Percentiles rank a stretch among this genome's conserved stretches.
Evolutionary conservation across 495 filamentous ascomycete species (phyloP).

Genomic region (Saxophila tyrrhenica): DNA sequence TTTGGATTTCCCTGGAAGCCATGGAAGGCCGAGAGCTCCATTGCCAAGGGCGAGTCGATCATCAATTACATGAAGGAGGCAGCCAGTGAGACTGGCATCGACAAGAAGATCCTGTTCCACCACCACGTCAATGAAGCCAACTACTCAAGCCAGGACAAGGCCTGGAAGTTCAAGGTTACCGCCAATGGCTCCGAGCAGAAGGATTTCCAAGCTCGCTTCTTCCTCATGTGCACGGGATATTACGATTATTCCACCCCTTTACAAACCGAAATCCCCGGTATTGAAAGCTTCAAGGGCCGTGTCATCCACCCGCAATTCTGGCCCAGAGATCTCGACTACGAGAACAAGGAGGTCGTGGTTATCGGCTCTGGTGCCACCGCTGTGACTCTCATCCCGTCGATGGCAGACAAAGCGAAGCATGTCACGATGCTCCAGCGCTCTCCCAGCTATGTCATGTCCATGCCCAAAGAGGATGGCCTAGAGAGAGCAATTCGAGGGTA

Average conservation of each 20-base stretch:
- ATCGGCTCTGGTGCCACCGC: slow-evolving; percentile 50
- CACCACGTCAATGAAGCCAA: slow-evolving; percentile 44
- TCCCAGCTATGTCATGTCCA: slow-evolving; percentile 45
- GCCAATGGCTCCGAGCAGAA: slow-evolving; percentile 35
- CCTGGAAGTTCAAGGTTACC: slow-evolving; percentile 51
- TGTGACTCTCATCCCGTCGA: slow-evolving; percentile 41
- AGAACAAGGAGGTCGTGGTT: slow-evolving; percentile 40
- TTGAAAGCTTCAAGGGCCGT: slow-evolving; percentile 45
- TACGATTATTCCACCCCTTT: slow-evolving; percentile 53
- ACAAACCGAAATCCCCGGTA: slow-evolving; percentile 44
- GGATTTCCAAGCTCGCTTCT: slow-evolving; percentile 40
- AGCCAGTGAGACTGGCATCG: slow-evolving; percentile 47
- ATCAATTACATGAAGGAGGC: slow-evolving; percentile 51
- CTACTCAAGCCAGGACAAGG: slow-evolving; percentile 50
- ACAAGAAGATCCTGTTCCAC: slow-evolving; percentile 46
- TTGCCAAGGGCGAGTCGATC: slow-evolving; percentile 51
- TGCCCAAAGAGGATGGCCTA: slow-evolving; percentile 32
- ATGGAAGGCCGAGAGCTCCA: slow-evolving; percentile 47
- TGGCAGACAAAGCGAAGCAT: slow-evolving; percentile 37
- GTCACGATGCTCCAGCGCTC: slow-evolving; percentile 50
- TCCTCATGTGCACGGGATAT: slow-evolving; percentile 56
- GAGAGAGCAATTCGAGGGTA: slow-evolving; percentile 24
- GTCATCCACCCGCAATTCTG: slow-evolving; percentile 55
- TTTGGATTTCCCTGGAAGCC: slow-evolving; percentile 61
- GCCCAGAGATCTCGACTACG: slow-evolving; percentile 40